These are phyloP conservation scores for Cercospora berteroae DNA, from an alignment of 2,329 filamentous ascomycete species.

Conservation along the genomic window DNA sequence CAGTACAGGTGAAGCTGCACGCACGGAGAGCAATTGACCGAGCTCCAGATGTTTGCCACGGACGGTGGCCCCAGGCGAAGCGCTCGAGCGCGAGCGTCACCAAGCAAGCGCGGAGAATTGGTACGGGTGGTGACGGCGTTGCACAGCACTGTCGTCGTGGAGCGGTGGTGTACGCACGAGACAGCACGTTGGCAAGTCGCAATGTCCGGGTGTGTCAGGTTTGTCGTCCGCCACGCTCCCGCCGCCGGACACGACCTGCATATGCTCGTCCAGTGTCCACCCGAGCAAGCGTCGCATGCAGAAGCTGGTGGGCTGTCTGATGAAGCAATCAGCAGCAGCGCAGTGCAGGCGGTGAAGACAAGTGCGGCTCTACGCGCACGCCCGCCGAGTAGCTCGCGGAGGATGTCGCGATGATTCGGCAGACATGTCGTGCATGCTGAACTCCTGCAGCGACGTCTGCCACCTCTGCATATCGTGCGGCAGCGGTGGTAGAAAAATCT, in stretches of 20 bases:
- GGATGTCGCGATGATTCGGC: constrained; percentile 1
- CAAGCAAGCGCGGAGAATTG: background rate
- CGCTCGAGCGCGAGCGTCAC: background rate
- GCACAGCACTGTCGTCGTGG: background rate
- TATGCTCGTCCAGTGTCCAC: constrained; percentile 1
- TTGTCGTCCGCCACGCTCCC: background rate
- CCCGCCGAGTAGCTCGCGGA: background rate
- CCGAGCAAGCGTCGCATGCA: constrained; percentile 2
- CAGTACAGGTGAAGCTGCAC: background rate
- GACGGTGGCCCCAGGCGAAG: background rate
- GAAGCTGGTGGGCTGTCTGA: background rate
- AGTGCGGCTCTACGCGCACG: constrained; percentile 8
- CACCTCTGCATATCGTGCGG: background rate
- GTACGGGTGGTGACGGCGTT: background rate
- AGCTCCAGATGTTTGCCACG: constrained; percentile 5
- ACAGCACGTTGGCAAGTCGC: background rate
- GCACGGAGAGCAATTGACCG: background rate
- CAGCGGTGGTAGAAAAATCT: background rate
- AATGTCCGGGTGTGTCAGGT: constrained; percentile 1
- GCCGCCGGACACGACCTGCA: background rate
- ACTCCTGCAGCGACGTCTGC: background rate
- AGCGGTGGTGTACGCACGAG: background rate
- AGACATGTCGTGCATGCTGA: constrained; percentile 6
- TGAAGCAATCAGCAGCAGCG: constrained; percentile 10
- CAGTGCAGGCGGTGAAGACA: constrained; percentile 11